Percentiles rank a stretch among this genome's conserved stretches.
These are phyloP conservation scores for Tulasnella sp. DNA, from an alignment of 768 basidiomycete species.

Conservation along the genomic window DNA sequence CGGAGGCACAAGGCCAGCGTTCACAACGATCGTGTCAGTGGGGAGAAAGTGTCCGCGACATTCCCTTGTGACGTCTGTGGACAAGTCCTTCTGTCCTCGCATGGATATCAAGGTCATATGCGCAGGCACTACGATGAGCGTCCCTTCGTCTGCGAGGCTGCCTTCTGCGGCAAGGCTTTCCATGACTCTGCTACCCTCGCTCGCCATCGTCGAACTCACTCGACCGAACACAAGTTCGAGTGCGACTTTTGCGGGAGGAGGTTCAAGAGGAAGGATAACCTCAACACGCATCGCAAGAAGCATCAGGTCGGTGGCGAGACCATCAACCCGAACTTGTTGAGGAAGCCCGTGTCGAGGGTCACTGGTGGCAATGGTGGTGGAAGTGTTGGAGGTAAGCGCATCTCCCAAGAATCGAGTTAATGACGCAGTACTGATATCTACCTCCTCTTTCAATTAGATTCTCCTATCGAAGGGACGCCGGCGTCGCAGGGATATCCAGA, in stretches of 20 bases:
- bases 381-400: not conserved
- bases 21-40: conserved; percentile 7
- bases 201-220: conserved; percentile 76
- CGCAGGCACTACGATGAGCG: conserved; percentile 16
- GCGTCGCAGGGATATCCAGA: not conserved
- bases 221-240: conserved; percentile 15
- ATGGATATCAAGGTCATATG: conserved; percentile 15
- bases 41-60: conserved; percentile 15
- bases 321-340: conserved; percentile 15
- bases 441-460: not conserved
- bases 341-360: conserved; percentile 12
- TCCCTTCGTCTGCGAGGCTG: conserved; percentile 17
- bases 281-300: conserved; percentile 17
- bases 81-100: conserved; percentile 12
- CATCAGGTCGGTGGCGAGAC: conserved; percentile 14
- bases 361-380: conserved; percentile 2
- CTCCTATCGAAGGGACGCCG: not conserved
- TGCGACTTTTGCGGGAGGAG: conserved; percentile 15
- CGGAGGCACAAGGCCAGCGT: conserved; percentile 12
- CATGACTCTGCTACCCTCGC: conserved; percentile 87
- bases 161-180: conserved; percentile 55
- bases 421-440: not conserved
- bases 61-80: conserved; percentile 15
- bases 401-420: too few relatives aligned
- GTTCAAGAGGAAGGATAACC: conserved; percentile 15